Evolutionary conservation across 306 rosid species (phyloP).

Genomic region (Lotus japonicus): DNA sequence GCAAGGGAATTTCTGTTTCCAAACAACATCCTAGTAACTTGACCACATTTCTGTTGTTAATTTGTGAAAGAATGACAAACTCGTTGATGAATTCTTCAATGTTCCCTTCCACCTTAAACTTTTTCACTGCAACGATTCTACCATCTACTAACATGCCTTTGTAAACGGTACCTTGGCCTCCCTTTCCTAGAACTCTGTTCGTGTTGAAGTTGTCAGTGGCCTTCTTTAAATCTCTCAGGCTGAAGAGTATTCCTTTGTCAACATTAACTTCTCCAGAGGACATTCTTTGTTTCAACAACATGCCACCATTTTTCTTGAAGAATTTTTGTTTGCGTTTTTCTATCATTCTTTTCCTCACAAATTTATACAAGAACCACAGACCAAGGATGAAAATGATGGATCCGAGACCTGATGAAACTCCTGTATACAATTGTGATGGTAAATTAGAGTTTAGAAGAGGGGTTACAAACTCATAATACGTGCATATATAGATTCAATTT

Average conservation of each 20-base stretch:
- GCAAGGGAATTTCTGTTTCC: conserved; percentile 24
- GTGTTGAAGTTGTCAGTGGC: conserved; percentile 29
- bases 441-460: no score
- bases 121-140: conserved; percentile 28
- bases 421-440: background rate
- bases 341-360: background rate
- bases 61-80: conserved; percentile 29
- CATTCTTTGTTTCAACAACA: conserved; percentile 21
- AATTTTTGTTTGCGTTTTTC: conserved; percentile 14
- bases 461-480: no score
- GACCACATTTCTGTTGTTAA: conserved; percentile 35
- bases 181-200: conserved; percentile 32
- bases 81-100: conserved; percentile 34
- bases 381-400: conserved; percentile 10
- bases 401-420: conserved; percentile 29
- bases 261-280: conserved; percentile 15
- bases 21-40: conserved; percentile 29
- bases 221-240: conserved; percentile 23
- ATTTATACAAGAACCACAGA: conserved; percentile 13
- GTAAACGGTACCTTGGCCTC: conserved; percentile 40
- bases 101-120: conserved; percentile 18
- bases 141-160: conserved; percentile 34
- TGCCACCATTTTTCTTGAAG: conserved; percentile 35
- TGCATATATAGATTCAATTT: no score
- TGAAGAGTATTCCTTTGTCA: conserved; percentile 11